These are phyloP conservation scores for Aspergillus biplanus DNA, from an alignment of 495 filamentous ascomycete genomes.

Conservation along the genomic window DNA sequence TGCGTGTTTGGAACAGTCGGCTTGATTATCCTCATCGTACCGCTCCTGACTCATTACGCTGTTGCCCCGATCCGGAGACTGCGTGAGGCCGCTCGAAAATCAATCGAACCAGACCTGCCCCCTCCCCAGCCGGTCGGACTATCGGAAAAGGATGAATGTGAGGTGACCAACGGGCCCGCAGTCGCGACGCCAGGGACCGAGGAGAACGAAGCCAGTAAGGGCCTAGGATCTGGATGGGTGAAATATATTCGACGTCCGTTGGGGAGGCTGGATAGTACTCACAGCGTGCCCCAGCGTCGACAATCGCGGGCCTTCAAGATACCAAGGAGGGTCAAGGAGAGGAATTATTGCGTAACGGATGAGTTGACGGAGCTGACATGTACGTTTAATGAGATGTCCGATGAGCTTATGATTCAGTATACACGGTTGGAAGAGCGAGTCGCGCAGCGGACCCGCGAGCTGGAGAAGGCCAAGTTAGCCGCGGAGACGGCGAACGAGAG, in stretches of 20 bases:
- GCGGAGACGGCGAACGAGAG: slow-evolving; percentile 92
- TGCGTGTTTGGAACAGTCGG: slow-evolving; percentile 85
- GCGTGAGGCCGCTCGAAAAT: slow-evolving; percentile 76
- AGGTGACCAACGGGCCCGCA: background rate
- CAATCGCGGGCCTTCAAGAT: slow-evolving; percentile 66
- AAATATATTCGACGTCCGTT: slow-evolving; percentile 6
- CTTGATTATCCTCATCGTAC: slow-evolving; percentile 64
- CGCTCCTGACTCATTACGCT: slow-evolving; percentile 77
- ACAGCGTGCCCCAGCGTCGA: slow-evolving; percentile 1
- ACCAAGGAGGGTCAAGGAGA: slow-evolving; percentile 75
- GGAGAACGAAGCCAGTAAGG: background rate
- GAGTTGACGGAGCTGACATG: slow-evolving; percentile 84
- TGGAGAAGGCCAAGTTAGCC: slow-evolving; percentile 86
- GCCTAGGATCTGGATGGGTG: slow-evolving; percentile 7
- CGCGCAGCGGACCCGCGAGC: slow-evolving; percentile 75
- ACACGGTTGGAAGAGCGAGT: slow-evolving; percentile 82
- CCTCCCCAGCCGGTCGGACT: slow-evolving; percentile 29
- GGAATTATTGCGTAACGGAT: slow-evolving; percentile 76
- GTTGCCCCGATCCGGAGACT: slow-evolving; percentile 80
- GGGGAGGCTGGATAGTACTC: slow-evolving; percentile 19
- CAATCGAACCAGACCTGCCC: slow-evolving; percentile 60
- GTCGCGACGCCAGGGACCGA: background rate
- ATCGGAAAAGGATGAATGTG: background rate
- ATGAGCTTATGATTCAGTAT: slow-evolving; percentile 87
- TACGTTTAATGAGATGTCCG: slow-evolving; percentile 93